These are phyloP conservation scores for Psidium friedrichsthalianum DNA, from an alignment of 345 rosid genomes.

Conservation along the genomic window DNA sequence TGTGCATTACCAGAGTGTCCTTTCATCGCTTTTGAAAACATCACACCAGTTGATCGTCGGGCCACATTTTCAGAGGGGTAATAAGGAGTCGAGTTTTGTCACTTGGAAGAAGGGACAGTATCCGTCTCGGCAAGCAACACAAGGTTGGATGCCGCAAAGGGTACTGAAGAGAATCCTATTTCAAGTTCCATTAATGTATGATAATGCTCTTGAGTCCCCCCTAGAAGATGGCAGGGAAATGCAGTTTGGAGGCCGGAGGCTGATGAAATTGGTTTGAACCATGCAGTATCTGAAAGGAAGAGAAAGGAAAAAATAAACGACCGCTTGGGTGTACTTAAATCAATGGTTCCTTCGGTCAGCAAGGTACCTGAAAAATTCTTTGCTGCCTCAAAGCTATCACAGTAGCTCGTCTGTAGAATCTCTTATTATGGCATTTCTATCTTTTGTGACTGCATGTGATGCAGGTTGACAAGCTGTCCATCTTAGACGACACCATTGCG, in stretches of 20 bases:
- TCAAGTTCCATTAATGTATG: conserved; percentile 59
- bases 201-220: conserved; percentile 19
- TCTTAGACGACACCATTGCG: conserved; percentile 73
- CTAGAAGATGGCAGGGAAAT: conserved; percentile 16
- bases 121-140: conserved; percentile 5
- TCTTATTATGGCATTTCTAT: not conserved
- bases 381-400: not conserved
- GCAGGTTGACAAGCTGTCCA: conserved; percentile 71
- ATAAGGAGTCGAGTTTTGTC: conserved; percentile 49
- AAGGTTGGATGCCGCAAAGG: conserved; percentile 28
- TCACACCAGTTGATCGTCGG: conserved; percentile 52
- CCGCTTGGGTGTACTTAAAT: conserved; percentile 44
- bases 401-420: not conserved
- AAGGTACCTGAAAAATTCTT: conserved; percentile 39
- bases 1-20: conserved; percentile 61
- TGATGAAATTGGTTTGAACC: conserved; percentile 38
- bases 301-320: conserved; percentile 45
- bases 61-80: conserved; percentile 30
- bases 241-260: conserved; percentile 39
- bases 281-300: conserved; percentile 35
- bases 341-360: conserved; percentile 56
- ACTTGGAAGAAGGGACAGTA: conserved; percentile 42
- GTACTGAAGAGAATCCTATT: conserved; percentile 64
- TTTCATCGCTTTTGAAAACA: conserved; percentile 50
- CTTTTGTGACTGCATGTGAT: not conserved